Percentiles rank a stretch among this genome's conserved stretches.
These are phyloP conservation scores for Talaromyces atroroseus DNA, from an alignment of 2,329 filamentous ascomycete genomes.

Conservation along the genomic window DNA sequence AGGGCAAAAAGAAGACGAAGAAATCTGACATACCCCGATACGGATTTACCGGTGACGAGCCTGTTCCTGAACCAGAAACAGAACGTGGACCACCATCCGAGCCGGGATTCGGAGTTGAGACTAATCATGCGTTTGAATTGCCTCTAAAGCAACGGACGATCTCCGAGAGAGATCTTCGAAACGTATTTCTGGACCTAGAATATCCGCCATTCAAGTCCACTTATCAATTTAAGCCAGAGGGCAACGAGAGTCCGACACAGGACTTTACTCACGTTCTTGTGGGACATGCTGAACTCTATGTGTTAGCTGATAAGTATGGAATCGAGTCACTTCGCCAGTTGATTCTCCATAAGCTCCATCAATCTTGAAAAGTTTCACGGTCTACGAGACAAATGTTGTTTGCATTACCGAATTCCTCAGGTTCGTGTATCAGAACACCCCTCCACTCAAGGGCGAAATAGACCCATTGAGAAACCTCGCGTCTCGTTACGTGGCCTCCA, in stretches of 20 bases:
- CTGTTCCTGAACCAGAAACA: background rate
- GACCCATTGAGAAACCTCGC: constrained; percentile 19
- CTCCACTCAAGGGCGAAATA: constrained; percentile 6
- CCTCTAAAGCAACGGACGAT: background rate
- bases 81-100: background rate
- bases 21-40: background rate
- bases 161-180: background rate
- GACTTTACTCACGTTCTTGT: constrained; percentile 34
- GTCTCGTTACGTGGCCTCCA: constrained; percentile 21
- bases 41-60: background rate
- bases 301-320: constrained; percentile 38
- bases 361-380: constrained; percentile 26
- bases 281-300: constrained; percentile 36
- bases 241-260: constrained; percentile 14
- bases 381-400: constrained; percentile 22
- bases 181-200: background rate
- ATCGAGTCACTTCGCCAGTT: constrained; percentile 29
- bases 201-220: background rate
- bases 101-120: background rate
- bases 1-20: background rate
- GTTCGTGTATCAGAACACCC: constrained; percentile 34
- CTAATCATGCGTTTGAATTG: background rate
- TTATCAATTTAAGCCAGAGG: background rate
- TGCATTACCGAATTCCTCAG: constrained; percentile 30
- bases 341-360: constrained; percentile 29